phyloP scores from a whole-genome alignment of 1,284 basidiomycete species.

The Naganishia liquefaciens region DNA sequence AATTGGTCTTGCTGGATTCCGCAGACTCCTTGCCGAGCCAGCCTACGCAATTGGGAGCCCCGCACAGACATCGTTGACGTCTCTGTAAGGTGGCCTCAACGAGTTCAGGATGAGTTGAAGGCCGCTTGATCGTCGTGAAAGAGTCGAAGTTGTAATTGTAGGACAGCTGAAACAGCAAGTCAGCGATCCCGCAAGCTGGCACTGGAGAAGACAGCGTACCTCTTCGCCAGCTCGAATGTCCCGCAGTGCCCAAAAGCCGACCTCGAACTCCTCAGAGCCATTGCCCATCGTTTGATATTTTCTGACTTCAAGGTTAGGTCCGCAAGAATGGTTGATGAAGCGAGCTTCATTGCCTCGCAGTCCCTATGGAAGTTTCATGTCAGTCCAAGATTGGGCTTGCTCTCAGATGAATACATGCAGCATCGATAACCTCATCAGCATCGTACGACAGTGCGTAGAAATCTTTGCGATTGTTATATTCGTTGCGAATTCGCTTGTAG shows the following conservation, averaged over 20 bases:
- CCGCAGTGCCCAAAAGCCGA: conserved; percentile 53
- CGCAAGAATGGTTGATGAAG: conserved; percentile 57
- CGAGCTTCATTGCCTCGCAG: conserved; percentile 55
- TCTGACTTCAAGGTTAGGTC: conserved; percentile 54
- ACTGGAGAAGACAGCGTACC: conserved; percentile 38
- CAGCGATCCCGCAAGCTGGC: not conserved
- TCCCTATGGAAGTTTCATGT: conserved; percentile 42
- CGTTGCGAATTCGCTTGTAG: conserved; percentile 44
- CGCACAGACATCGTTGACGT: conserved; percentile 52
- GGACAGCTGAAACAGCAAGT: conserved; percentile 38
- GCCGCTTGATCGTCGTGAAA: conserved; percentile 40
- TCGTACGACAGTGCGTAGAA: conserved; percentile 57
- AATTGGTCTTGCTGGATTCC: conserved; percentile 33
- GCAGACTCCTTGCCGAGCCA: conserved; percentile 49
- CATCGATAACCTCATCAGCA: conserved; percentile 56
- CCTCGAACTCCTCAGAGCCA: conserved; percentile 55
- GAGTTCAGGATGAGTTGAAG: conserved; percentile 25
- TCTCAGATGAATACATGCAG: conserved; percentile 41
- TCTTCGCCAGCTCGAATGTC: conserved; percentile 56
- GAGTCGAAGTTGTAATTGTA: conserved; percentile 55
- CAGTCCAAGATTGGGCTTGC: not conserved
- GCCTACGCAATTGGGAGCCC: conserved; percentile 50
- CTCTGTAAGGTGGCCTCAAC: conserved; percentile 39
- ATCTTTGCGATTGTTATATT: conserved; percentile 48
- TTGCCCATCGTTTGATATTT: conserved; percentile 50